Evolutionary conservation across 2,329 filamentous ascomycete species (phyloP).

Genomic region (Aspergillus terreus): DNA sequence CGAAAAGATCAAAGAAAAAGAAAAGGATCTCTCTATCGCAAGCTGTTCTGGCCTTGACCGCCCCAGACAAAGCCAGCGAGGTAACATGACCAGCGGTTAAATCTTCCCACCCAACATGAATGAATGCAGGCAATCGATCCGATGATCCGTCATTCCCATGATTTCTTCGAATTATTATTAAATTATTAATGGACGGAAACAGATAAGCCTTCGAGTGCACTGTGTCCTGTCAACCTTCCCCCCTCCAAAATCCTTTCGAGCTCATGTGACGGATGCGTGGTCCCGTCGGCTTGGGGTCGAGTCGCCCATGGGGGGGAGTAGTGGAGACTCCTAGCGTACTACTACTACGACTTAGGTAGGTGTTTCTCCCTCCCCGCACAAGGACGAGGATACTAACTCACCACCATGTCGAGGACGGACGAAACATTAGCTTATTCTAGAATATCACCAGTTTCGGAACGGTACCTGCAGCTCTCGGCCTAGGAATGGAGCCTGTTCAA

Average conservation of each 20-base stretch:
- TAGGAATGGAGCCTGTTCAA: slow-evolving; percentile 1
- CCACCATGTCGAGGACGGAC: not conserved
- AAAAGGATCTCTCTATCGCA: too few species aligned
- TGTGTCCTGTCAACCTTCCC: not conserved
- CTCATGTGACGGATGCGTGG: too few species aligned
- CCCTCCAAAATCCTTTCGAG: not conserved
- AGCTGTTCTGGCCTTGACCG: slow-evolving; percentile 4
- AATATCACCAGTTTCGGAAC: not conserved
- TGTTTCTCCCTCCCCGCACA: not conserved
- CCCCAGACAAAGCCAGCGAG: not conserved
- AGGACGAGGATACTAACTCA: not conserved
- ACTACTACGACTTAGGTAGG: too few species aligned
- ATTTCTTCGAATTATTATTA: too few species aligned
- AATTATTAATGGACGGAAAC: not conserved
- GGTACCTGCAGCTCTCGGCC: not conserved
- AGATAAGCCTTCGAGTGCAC: not conserved
- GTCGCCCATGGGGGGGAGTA: too few species aligned
- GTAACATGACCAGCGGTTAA: too few species aligned
- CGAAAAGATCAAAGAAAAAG: too few species aligned
- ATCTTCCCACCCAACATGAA: not conserved
- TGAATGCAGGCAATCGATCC: not conserved
- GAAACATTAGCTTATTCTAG: not conserved
- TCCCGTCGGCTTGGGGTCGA: too few species aligned
- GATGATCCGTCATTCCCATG: not conserved
- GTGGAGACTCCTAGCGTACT: too few species aligned